phyloP scores from a whole-genome alignment of 2,329 filamentous ascomycete species.

The Fusarium armeniacum region DNA sequence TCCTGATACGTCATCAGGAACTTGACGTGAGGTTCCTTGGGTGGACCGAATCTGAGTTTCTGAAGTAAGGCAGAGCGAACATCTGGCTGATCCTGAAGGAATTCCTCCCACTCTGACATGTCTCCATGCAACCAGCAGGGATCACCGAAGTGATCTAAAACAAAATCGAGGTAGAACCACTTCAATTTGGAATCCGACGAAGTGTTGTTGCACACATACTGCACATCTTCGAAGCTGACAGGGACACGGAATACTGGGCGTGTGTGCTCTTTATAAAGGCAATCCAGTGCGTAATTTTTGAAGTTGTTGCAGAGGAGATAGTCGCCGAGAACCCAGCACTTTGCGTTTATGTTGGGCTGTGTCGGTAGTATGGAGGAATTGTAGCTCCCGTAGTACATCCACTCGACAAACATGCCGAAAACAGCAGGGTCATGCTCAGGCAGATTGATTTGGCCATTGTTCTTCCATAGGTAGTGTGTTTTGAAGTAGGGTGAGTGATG shows the following conservation, averaged over 20 bases:
- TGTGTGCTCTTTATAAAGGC: background rate
- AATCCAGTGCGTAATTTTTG: background rate
- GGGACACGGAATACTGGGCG: background rate
- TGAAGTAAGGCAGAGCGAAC: background rate
- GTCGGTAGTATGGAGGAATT: accelerated
- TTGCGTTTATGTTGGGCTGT: background rate
- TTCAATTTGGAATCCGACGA: background rate
- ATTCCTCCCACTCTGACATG: background rate
- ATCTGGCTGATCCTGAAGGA: background rate
- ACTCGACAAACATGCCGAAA: background rate
- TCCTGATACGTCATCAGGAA: accelerated
- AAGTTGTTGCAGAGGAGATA: background rate
- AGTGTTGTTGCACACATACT: background rate
- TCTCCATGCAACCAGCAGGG: background rate
- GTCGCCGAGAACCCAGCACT: background rate
- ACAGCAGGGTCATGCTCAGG: background rate
- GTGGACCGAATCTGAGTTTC: background rate
- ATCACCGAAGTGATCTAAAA: background rate
- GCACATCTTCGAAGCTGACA: background rate
- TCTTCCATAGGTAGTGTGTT: background rate
- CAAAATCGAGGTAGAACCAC: slow-evolving; percentile 1
- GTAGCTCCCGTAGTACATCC: slow-evolving; percentile 5
- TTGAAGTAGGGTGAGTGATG: background rate
- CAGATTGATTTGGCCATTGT: background rate
- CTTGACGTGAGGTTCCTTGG: accelerated